Conservation (phyloP, 495 filamentous ascomycete species). For the Neurospora sp. region DNA sequence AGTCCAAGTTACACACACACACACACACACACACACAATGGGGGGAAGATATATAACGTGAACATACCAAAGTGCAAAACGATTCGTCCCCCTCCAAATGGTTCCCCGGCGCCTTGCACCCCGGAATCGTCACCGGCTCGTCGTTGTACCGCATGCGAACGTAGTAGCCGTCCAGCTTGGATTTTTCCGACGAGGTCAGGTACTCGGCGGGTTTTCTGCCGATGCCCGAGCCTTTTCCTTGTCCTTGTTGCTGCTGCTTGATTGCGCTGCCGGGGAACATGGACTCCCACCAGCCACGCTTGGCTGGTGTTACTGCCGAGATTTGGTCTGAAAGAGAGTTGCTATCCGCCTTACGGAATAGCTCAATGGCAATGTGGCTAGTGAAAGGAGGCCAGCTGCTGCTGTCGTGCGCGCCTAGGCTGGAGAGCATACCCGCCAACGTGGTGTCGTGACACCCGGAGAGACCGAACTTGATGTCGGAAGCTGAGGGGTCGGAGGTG, state of each 20-base stretch:
- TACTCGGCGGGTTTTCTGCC: slow-evolving; percentile 41
- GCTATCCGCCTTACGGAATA: slow-evolving; percentile 51
- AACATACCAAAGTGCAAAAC: slow-evolving; percentile 80
- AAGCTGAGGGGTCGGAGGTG: slow-evolving; percentile 2
- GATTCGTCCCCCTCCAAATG: slow-evolving; percentile 82
- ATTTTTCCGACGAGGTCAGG: slow-evolving; percentile 39
- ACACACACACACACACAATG: not conserved
- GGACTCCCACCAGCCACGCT: slow-evolving; percentile 36
- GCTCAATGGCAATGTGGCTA: slow-evolving; percentile 80
- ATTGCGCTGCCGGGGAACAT: slow-evolving; percentile 25
- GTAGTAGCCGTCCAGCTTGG: slow-evolving; percentile 60
- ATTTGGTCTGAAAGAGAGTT: not conserved
- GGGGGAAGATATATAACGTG: no score
- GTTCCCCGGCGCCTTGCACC: slow-evolving; percentile 65
- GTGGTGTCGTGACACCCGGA: slow-evolving; percentile 95
- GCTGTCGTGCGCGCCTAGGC: slow-evolving; percentile 65
- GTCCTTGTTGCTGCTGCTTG: not conserved
- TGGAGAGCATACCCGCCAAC: slow-evolving; percentile 66
- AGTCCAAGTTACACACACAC: not conserved
- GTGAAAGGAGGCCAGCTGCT: slow-evolving; percentile 86
- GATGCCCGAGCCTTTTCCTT: slow-evolving; percentile 21
- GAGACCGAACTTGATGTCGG: slow-evolving; percentile 47
- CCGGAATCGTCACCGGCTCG: slow-evolving; percentile 64
- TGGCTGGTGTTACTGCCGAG: slow-evolving; percentile 4
- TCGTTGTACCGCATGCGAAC: slow-evolving; percentile 97